These are phyloP conservation scores for Hevea brasiliensis DNA, from an alignment of 345 rosid species.

Conservation along the genomic window DNA sequence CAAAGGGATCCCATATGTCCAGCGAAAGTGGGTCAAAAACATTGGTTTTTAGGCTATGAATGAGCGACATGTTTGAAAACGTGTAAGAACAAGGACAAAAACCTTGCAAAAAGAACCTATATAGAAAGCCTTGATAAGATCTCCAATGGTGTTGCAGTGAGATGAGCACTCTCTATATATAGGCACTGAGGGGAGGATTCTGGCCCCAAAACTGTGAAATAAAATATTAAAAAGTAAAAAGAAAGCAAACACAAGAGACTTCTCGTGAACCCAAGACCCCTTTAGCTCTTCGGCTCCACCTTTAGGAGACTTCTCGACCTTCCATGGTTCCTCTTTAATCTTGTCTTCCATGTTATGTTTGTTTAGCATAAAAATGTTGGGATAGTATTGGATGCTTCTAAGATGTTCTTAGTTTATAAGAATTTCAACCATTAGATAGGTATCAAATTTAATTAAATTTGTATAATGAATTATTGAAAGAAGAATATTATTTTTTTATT, in stretches of 20 bases:
- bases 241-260: neutral
- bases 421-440: no score
- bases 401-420: no score
- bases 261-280: no score
- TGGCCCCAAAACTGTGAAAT: neutral
- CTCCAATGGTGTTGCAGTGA: neutral
- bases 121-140: neutral
- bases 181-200: constrained; percentile 21
- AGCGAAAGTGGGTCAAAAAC: constrained; percentile 22
- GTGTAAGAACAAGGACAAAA: neutral
- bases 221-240: neutral
- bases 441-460: no score
- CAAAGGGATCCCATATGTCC: constrained; percentile 23
- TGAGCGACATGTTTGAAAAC: constrained; percentile 12
- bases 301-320: constrained; percentile 6
- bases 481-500: no score
- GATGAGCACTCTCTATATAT: constrained; percentile 5
- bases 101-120: neutral
- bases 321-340: neutral
- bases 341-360: neutral
- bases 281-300: no score
- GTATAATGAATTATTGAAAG: no score
- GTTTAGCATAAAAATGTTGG: no score
- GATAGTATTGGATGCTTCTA: no score
- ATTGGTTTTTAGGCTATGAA: constrained; percentile 25